Evolutionary conservation across 2,329 filamentous ascomycete species (phyloP), one percentile per base, ranked within the genome.

Genomic region (Leptographium radiaticola): DNA sequence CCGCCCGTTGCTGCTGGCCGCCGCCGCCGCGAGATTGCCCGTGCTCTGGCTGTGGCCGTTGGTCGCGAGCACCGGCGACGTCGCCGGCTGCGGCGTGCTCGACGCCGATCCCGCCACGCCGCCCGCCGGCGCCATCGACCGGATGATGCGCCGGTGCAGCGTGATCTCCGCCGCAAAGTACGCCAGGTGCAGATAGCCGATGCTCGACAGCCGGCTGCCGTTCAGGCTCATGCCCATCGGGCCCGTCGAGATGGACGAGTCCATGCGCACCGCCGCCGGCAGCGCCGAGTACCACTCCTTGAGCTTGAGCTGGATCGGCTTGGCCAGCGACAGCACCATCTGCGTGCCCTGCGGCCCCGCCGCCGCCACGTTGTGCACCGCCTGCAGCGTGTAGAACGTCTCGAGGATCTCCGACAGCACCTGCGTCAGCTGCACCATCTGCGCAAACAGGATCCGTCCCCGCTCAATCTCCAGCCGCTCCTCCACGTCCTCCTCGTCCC

Each of bases 151-250:
- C 11, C 90, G 82, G 66, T 96, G 90, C 25, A 96, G 83, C 0
- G 87, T 93, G 63, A 96, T 96, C 69, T 96, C 90, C 4, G 89
- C 89, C 2, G 90, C 89, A 63, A 95, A 95, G 69, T 96, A 96
- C 52, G 86, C 89, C 51, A 96, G 78, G 67, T 96, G 90, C 12
- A 96, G 77, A 63, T 89, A 91, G 16, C 86, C 86, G 52, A 81
- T 80, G 63, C 78, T 81, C 20, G 77, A 80, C 13, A 83, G 69
- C 20, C 75, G 72, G 55, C 63, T 73, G 56, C 66, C 66, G 55
- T 63, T 66, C 59, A 65, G 68, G 62, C 62, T 69, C 58, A 64
- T 65, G 43, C 69, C 65, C 57, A 61, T 62, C 55, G 59, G 60
- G 40, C 62, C 57, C 11, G 69, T 65, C 53, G 69, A 70, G 9